Evolutionary conservation across 768 basidiomycete species (phyloP), one percentile per base, ranked within the genome.

Genomic region (Megacollybia marginata): DNA sequence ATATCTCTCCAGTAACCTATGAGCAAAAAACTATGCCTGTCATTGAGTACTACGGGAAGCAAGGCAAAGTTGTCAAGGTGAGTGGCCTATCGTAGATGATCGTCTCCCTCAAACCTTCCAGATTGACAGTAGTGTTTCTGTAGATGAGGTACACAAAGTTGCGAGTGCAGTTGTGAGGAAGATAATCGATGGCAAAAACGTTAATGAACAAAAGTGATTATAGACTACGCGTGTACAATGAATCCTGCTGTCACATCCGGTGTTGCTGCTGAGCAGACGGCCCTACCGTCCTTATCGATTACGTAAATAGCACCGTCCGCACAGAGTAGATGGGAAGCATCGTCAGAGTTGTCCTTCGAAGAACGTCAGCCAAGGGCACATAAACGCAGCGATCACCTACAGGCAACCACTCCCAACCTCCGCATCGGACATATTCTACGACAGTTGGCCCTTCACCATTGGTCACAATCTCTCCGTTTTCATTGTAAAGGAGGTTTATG

Each of bases 1-100:
- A 11, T 42, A 71, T 33, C 18, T 10, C 9, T 48, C 11, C 49
- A 88, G 93, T 71, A 32, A 94, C 92, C 1, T 95, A 97, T 69
- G 74, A 85, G 52, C 79, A 83, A 45, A 84, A 89, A 48, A 89
- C 86, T 6, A 92, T 91, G 87, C 95, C 96, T 7, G 95, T 99
- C 46, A 90, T 99, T 49, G 71, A 92, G 43, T 76, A 93, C 65
- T 94, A 95, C 63, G 65, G 72, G 47, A 62, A 68, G 43, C 64
- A 73, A 45, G 72, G 68, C 56, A 93, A 90, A 64, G 88, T 96
- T 11, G 81, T 83, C 33, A 80, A 91, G 74, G 93, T 93, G 57
- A 50, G 79, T 55, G 12, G 23, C 6, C 23, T 28, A 3, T 28
- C 23, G 23, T 28, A 6, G 6, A 28, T 6, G 6, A 28, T 28